phyloP scores from a whole-genome alignment of 75 land plant species.

The Chamaecyparis obtusa region DNA sequence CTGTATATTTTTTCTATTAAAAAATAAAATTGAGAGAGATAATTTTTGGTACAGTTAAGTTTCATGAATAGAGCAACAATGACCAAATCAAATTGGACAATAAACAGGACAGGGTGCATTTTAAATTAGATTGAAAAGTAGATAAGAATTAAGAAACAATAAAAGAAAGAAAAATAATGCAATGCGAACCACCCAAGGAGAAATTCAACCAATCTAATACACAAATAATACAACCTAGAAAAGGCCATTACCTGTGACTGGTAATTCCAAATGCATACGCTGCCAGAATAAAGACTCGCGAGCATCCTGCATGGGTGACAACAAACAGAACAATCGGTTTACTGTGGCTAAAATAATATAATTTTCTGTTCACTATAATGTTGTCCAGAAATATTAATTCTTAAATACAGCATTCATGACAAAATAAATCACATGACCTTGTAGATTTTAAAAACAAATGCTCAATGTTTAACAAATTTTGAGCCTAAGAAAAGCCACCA shows the following conservation, averaged over 20 bases:
- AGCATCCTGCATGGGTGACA: constrained; percentile 66
- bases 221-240: not conserved
- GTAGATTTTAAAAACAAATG: not conserved
- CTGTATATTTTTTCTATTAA: not conserved
- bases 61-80: not conserved
- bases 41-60: not conserved
- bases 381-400: not conserved
- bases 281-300: constrained; percentile 85
- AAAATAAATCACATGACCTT: not conserved
- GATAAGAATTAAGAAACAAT: not conserved
- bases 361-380: not conserved
- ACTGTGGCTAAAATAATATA: not conserved
- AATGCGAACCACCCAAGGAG: not conserved
- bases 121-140: not conserved
- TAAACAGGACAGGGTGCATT: not conserved
- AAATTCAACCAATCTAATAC: not conserved
- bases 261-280: constrained; percentile 86
- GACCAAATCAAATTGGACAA: not conserved
- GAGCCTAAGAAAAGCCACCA: not conserved
- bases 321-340: not conserved
- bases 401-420: not conserved
- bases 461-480: not conserved
- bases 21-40: too few species aligned
- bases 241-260: constrained; percentile 72
- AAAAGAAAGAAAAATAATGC: not conserved